Conservation (phyloP, 208 protist species). For the Trichomonas gallinae region DNA sequence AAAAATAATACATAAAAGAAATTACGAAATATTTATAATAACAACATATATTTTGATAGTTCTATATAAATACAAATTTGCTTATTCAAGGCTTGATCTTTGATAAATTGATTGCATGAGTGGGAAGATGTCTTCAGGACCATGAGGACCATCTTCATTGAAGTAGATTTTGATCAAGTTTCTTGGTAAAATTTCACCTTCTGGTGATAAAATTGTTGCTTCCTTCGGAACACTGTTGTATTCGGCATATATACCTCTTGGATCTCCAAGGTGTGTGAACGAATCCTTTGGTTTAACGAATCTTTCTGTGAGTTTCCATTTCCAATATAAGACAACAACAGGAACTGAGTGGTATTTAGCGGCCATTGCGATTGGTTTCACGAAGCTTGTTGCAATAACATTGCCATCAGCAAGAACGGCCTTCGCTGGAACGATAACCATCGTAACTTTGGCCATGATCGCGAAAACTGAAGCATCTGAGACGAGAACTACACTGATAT, state of each 20-base stretch:
- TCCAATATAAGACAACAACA: constrained; percentile 12
- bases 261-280: neutral
- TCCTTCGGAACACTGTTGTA: neutral
- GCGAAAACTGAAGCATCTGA: neutral
- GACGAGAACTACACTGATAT: neutral
- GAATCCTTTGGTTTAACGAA: neutral
- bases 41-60: no score
- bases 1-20: no score
- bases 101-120: neutral
- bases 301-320: neutral
- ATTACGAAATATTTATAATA: no score
- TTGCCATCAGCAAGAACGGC: constrained; percentile 3
- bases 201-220: neutral
- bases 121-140: neutral
- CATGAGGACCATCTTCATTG: neutral
- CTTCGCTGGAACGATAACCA: neutral
- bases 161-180: neutral
- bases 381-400: neutral
- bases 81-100: no score
- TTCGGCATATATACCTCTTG: neutral
- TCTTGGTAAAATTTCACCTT: neutral
- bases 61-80: no score
- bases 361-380: neutral
- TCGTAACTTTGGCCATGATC: neutral
- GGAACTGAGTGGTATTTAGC: neutral